Base-by-base conservation (phyloP, 805 yeast genomes). In the Brettanomyces nanus region DNA sequence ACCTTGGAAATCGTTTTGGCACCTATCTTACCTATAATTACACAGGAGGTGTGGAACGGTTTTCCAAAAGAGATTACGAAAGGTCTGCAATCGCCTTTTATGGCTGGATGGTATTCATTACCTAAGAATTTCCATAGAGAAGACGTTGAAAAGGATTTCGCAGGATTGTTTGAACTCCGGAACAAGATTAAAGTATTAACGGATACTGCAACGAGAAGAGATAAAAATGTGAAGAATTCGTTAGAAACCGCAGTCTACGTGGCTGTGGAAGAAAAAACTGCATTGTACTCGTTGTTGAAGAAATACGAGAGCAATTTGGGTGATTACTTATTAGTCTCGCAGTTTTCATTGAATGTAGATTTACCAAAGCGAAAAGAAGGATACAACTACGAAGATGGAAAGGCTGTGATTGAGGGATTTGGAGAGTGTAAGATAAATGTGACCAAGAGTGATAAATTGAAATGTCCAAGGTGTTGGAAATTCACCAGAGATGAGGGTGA, bases 401-500 rank as follows among this genome's bases (percentile, higher is more conserved):
- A 39, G 46, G n/a, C 65, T 2, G 44, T 45, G 2, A 45, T 68
- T 3, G 57, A 49, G 6, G 64, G 56, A 2, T 49, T 47, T 6
- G 52, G 43, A 3, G 33, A 37, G 3, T 33, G 66, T 5, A 47
- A 46, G 1, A 49, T 74, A 4, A 44, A 55, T 3, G 69, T 81
- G 3, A 58, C 66, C 38, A 49, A 46, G 35, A 46, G 60, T 31
- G 40, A 54, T 0, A 52, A 63, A 2, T 61, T 62, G 37, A 87
- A 87, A 51, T 92, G 98, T 56, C 95, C 95, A 5, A 72, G 98
- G 54, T 92, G 98, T 61, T 92, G 98, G 98, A 85, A 85, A 51
- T 77, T 62, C 53, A 73, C 73, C 6, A 65, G 94, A 0, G 58
- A 51, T 1, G 48, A 44, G 0, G 76, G 69, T 26, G 75, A 75